phyloP scores from a whole-genome alignment of 805 yeast genomes.

The Danielozyma ontarioensis region DNA sequence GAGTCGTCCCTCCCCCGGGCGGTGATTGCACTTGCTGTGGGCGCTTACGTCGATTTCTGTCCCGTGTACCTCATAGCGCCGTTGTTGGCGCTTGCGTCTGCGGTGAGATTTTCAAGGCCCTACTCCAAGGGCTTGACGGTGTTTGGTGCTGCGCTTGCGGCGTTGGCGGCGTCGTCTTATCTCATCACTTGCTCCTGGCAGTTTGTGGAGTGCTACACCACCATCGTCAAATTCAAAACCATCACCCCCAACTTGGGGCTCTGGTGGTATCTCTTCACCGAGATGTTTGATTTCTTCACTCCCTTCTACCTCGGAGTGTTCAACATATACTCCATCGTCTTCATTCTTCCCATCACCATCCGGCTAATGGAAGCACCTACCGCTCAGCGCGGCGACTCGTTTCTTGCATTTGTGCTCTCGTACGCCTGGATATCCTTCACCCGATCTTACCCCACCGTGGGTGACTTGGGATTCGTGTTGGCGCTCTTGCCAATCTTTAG shows the following conservation, averaged over 20 bases:
- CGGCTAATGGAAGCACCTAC: slow-evolving; percentile 42
- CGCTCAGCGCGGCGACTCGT: slow-evolving; percentile 39
- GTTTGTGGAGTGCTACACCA: slow-evolving; percentile 45
- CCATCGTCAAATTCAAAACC: slow-evolving; percentile 56
- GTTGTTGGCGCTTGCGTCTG: slow-evolving; percentile 33
- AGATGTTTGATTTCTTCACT: slow-evolving; percentile 85
- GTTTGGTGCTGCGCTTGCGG: slow-evolving; percentile 10
- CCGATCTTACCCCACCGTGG: slow-evolving; percentile 80
- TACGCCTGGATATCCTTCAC: slow-evolving; percentile 51
- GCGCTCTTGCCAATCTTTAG: slow-evolving; percentile 39
- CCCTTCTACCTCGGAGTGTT: slow-evolving; percentile 80
- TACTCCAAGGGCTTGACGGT: slow-evolving; percentile 6
- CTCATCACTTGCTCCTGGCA: slow-evolving; percentile 31
- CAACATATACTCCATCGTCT: slow-evolving; percentile 65
- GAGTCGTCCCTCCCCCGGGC: slow-evolving; percentile 36
- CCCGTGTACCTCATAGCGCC: slow-evolving; percentile 62
- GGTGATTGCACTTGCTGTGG: slow-evolving; percentile 51
- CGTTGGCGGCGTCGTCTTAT: slow-evolving; percentile 35
- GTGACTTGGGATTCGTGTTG: slow-evolving; percentile 56
- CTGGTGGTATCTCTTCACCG: slow-evolving; percentile 99
- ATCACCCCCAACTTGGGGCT: slow-evolving; percentile 87
- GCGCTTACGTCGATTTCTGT: slow-evolving; percentile 59
- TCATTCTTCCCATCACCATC: slow-evolving; percentile 68
- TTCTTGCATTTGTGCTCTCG: slow-evolving; percentile 46
- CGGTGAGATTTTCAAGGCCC: slow-evolving; percentile 5